Conservation (phyloP, 2,329 filamentous ascomycete genomes). For the Thielaviopsis ethacetica region DNA sequence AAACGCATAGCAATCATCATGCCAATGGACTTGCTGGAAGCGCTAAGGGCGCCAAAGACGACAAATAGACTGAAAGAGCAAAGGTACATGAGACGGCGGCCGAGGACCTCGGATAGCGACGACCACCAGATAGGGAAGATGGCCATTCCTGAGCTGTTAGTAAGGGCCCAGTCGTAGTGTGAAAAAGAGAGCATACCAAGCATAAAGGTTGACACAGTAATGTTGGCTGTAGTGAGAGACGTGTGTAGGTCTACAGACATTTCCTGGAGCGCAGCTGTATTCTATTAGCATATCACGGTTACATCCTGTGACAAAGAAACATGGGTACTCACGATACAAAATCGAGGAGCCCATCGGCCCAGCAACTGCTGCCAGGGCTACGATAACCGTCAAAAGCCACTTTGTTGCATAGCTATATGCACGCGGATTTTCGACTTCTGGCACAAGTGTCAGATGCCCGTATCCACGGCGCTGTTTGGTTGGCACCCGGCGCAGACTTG, state of each 20-base stretch:
- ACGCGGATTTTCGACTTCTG: conserved; percentile 62
- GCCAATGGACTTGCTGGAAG: conserved; percentile 49
- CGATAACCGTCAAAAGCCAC: conserved; percentile 68
- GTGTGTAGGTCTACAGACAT: conserved; percentile 46
- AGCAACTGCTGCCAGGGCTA: conserved; percentile 59
- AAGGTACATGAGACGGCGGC: conserved; percentile 65
- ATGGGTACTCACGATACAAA: conserved; percentile 50
- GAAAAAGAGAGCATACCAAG: conserved; percentile 21
- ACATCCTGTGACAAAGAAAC: not conserved
- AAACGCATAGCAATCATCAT: conserved; percentile 69
- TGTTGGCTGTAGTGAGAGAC: conserved; percentile 50
- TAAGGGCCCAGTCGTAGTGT: not conserved
- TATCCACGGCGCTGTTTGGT: conserved; percentile 4
- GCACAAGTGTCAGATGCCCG: conserved; percentile 25
- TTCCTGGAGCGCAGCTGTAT: conserved; percentile 47
- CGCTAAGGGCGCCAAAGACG: conserved; percentile 53
- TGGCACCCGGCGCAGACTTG: conserved; percentile 2
- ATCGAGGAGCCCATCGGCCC: conserved; percentile 76
- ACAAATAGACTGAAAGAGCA: conserved; percentile 57
- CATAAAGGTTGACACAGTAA: conserved; percentile 70
- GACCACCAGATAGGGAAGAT: conserved; percentile 84
- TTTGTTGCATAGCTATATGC: conserved; percentile 60
- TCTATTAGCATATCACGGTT: not conserved
- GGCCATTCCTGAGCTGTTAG: conserved; percentile 38
- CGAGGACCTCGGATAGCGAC: conserved; percentile 57